Evolutionary conservation across 106 monocot genomes (phyloP).

Genomic region (Hemerocallis citrina): DNA sequence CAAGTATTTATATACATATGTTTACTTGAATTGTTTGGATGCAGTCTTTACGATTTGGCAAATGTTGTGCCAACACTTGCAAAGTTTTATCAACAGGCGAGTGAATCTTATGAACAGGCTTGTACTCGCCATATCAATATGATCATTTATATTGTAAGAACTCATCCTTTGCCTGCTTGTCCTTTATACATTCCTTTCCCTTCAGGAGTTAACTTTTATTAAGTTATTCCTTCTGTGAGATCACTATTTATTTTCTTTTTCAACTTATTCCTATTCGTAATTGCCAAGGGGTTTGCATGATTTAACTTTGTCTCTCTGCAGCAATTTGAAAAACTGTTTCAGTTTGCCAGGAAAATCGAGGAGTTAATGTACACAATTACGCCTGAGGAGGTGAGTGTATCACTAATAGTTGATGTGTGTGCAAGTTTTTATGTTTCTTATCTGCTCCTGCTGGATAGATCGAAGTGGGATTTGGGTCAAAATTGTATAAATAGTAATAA

Average conservation of each 20-base stretch:
- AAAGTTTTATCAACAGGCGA: constrained; percentile 96
- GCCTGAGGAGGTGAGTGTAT: constrained; percentile 78
- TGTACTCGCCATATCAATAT: constrained; percentile 78
- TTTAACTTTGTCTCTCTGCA: constrained; percentile 24
- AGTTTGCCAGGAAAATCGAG: constrained; percentile 80
- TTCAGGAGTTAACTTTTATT: not conserved
- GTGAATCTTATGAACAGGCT: constrained; percentile 94
- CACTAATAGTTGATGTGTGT: constrained; percentile 2
- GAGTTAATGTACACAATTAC: constrained; percentile 79
- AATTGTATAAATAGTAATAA: too few relatives aligned
- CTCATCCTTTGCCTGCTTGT: not conserved
- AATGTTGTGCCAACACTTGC: constrained; percentile 93
- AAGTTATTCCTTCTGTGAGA: not conserved
- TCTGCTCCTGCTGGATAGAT: too few relatives aligned
- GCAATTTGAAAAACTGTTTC: constrained; percentile 97
- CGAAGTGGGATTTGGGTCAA: too few relatives aligned
- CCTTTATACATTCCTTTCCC: not conserved
- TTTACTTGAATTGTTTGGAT: constrained; percentile 10
- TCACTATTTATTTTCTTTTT: too few relatives aligned
- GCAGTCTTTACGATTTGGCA: constrained; percentile 97
- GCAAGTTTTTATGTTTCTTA: not conserved
- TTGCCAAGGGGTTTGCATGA: not conserved
- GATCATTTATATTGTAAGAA: constrained; percentile 78
- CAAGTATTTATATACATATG: not conserved
- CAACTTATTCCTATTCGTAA: too few relatives aligned